A percentile compares a stretch with the other conserved stretches of the same genome.
These are phyloP conservation scores for Pachysolen tannophilus DNA, from an alignment of 805 yeast species.

Conservation along the genomic window DNA sequence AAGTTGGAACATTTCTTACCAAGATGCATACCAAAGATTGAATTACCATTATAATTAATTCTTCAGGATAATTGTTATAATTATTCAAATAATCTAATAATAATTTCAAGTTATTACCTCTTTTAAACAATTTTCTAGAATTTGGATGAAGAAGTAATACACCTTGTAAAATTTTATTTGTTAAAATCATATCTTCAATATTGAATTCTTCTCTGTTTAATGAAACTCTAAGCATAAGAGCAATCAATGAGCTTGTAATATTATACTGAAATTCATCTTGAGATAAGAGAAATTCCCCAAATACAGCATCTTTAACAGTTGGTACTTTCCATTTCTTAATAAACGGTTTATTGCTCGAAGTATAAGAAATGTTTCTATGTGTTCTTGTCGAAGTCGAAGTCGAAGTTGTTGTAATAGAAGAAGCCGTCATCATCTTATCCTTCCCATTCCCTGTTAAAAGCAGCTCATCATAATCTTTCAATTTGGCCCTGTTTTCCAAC, in stretches of 20 bases:
- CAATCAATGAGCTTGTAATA: constrained; percentile 29
- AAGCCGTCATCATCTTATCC: no score
- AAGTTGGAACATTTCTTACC: constrained; percentile 46
- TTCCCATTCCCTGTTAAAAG: no score
- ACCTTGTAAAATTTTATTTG: constrained; percentile 45
- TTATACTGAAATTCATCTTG: constrained; percentile 52
- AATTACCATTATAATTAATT: constrained; percentile 31
- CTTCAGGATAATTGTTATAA: constrained; percentile 8
- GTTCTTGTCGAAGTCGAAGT: background rate
- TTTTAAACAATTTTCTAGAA: constrained; percentile 41
- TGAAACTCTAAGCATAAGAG: constrained; percentile 16
- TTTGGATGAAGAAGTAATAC: constrained; percentile 49
- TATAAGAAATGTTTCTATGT: constrained; percentile 1
- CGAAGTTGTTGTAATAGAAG: background rate
- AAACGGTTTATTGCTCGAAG: constrained; percentile 4
- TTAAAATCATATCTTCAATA: constrained; percentile 14
- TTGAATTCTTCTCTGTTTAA: constrained; percentile 10
- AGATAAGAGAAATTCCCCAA: constrained; percentile 31
- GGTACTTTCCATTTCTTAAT: constrained; percentile 22
- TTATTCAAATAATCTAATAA: constrained; percentile 20
- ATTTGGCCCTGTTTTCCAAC: background rate
- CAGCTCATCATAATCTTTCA: background rate
- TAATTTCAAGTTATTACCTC: constrained; percentile 30
- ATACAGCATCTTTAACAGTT: constrained; percentile 15
- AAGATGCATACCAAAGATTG: constrained; percentile 51